Evolutionary conservation across 164 flowering plant genomes (phyloP), one percentile per base, ranked within the genome.

Genomic region (Taxillus chinensis): DNA sequence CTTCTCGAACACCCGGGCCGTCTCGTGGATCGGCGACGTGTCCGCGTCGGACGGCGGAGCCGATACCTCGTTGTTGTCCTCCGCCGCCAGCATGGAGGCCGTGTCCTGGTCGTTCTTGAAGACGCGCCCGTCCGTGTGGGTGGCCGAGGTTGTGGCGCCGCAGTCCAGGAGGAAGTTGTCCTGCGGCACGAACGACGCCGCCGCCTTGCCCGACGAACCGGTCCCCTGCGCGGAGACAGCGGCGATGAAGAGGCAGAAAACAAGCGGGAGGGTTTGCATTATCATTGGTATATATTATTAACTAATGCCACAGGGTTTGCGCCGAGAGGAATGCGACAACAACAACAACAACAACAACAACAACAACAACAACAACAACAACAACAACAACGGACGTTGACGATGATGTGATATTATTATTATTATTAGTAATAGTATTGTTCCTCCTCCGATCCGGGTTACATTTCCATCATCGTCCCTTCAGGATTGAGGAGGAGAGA

Each of bases 91-190:
- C 52, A 60, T 64, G 4, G 71, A 54, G 7, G 62, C 16, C 8
- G 83, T 37, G n/a, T 82, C 71, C 13, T 64, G 64, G 39, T 88
- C 90, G 0, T 83, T 73, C 8, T 59, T 60, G 79, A 81, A 89
- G n/a, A 68, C 11, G 57, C 85, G 62, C 5, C 87, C 84, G 38
- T 83, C 87, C 13, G 84, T 77, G 41, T 69, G 60, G 38, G 70
- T 61, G 38, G 71, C 52, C 12, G 55, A 45, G 43, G 64, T 6
- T 27, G 67, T 41, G 51, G 82, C 65, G 0, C 96, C 96, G 41
- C 88, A 88, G 62, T 79, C 85, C 51, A 88, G 67, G 13, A 81
- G 83, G 71, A 68, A 72, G 59, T 71, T 78, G 66, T 88, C 95
- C 0, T 48, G 61, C 0, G 89, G 89, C 38, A 64, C n/a, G 65